Conservation (phyloP, 2,329 filamentous ascomycete genomes). For the Hypoxylon sp. region DNA sequence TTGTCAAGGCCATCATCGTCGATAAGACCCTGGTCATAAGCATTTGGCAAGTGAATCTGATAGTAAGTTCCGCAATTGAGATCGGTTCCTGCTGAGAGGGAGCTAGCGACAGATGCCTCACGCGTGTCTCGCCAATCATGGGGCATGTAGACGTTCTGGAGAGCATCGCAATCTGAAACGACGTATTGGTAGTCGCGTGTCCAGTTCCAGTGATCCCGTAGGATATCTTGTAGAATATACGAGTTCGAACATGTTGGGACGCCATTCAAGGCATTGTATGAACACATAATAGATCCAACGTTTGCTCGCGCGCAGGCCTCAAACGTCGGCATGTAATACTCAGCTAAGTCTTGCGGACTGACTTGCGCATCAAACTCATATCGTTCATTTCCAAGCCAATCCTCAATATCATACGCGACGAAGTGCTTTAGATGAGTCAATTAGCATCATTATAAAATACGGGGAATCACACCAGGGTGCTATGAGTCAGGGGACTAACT, state of each 20-base stretch:
- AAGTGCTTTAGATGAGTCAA: constrained; percentile 58
- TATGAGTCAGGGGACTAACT: constrained; percentile 21
- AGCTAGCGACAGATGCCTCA: constrained; percentile 53
- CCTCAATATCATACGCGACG: constrained; percentile 69
- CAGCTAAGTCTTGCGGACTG: constrained; percentile 72
- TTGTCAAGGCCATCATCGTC: constrained; percentile 49
- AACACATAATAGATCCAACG: constrained; percentile 72
- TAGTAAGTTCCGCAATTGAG: constrained; percentile 53
- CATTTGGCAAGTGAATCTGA: constrained; percentile 48
- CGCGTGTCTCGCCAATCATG: constrained; percentile 56
- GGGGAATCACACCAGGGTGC: not conserved
- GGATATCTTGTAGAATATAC: constrained; percentile 74
- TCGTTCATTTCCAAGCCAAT: constrained; percentile 59
- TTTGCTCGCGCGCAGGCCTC: constrained; percentile 70
- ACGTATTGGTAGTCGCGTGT: constrained; percentile 73
- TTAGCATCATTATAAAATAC: constrained; percentile 9
- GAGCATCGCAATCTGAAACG: constrained; percentile 75
- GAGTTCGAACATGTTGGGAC: constrained; percentile 74
- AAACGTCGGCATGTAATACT: constrained; percentile 78
- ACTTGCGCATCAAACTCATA: constrained; percentile 70
- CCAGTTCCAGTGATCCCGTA: constrained; percentile 77
- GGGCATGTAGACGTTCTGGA: constrained; percentile 68
- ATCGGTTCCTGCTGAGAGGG: constrained; percentile 57
- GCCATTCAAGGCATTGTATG: constrained; percentile 75
- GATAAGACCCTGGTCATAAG: constrained; percentile 53